Conservation (phyloP, 495 filamentous ascomycete genomes). For the Annulohypoxylon maeteangense region DNA sequence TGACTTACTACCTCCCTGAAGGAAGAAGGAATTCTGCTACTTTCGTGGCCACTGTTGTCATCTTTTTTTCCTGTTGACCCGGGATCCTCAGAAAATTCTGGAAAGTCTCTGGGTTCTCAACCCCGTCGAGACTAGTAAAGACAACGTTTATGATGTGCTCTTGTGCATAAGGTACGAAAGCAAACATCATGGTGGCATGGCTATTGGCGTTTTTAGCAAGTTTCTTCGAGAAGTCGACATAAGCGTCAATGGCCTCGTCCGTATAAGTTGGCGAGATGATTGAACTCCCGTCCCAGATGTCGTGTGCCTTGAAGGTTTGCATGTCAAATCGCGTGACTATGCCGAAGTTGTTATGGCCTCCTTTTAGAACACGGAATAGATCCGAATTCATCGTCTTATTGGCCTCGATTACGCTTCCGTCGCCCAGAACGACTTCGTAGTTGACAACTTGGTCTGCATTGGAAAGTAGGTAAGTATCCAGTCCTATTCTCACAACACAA, state of each 20-base stretch:
- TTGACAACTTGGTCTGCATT: constrained; percentile 55
- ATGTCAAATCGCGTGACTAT: constrained; percentile 62
- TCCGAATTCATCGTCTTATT: constrained; percentile 55
- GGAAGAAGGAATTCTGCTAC: constrained; percentile 31
- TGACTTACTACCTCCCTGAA: constrained; percentile 23
- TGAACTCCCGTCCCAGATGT: constrained; percentile 35
- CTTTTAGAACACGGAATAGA: constrained; percentile 63
- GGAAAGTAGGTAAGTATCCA: neutral
- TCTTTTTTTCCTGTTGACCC: constrained; percentile 35
- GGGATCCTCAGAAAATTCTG: constrained; percentile 33
- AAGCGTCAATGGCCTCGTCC: constrained; percentile 36
- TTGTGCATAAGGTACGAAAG: neutral
- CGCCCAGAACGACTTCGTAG: constrained; percentile 61
- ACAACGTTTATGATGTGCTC: constrained; percentile 28
- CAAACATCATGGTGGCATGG: constrained; percentile 22
- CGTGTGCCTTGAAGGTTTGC: constrained; percentile 37
- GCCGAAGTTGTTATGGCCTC: constrained; percentile 64
- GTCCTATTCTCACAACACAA: neutral
- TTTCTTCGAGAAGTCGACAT: constrained; percentile 41
- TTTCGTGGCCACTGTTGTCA: constrained; percentile 38
- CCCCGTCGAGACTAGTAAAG: constrained; percentile 37
- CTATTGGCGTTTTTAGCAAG: constrained; percentile 10
- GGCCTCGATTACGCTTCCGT: constrained; percentile 57
- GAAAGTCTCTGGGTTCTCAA: constrained; percentile 35
- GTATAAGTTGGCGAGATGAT: constrained; percentile 5